Percentiles rank a stretch among this genome's conserved stretches.
These are phyloP conservation scores for Telfairia occidentalis DNA, from an alignment of 331 rosid genomes.

Conservation along the genomic window DNA sequence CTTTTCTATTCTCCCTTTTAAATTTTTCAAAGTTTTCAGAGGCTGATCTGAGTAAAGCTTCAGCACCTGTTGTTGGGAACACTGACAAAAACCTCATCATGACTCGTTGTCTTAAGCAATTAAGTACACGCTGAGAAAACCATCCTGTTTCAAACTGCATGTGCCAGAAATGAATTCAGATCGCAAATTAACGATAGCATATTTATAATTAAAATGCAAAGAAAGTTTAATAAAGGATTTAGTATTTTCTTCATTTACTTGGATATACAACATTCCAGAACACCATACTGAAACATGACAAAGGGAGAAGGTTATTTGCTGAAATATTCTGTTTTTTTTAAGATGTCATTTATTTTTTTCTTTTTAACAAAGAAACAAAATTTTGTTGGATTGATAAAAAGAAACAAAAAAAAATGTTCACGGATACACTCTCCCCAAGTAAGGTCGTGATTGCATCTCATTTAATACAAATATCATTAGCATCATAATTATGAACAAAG, in stretches of 20 bases:
- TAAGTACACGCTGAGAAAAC: constrained; percentile 43
- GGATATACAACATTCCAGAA: neutral
- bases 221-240: neutral
- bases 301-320: neutral
- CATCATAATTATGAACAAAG: no score
- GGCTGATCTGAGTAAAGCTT: constrained; percentile 52
- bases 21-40: constrained; percentile 55
- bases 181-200: neutral
- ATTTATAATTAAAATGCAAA: constrained; percentile 11
- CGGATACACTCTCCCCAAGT: no score
- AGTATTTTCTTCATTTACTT: neutral
- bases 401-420: no score
- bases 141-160: constrained; percentile 71
- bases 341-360: neutral
- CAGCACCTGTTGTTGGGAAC: constrained; percentile 54
- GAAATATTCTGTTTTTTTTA: neutral
- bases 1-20: constrained; percentile 42
- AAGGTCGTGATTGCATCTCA: no score
- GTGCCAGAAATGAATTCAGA: constrained; percentile 1
- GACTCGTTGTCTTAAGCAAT: constrained; percentile 53
- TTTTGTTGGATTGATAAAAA: no score
- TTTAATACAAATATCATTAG: no score
- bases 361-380: no score
- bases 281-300: neutral
- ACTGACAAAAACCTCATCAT: constrained; percentile 63